Evolutionary conservation across 106 monocot genomes (phyloP).

Genomic region (Alisma plantagoaquatica): DNA sequence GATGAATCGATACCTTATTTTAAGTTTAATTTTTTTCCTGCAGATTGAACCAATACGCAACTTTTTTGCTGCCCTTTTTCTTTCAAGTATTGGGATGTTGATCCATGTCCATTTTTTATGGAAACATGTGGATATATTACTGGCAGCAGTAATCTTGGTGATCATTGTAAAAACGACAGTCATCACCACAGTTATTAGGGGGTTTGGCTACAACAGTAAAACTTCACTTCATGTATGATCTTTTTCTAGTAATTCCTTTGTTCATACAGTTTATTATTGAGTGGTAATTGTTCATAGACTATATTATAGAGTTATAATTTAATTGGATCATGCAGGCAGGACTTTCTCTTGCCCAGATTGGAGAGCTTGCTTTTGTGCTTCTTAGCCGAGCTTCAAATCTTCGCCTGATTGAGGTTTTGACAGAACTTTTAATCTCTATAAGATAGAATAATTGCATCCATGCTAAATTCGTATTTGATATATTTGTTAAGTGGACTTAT

Average conservation of each 20-base stretch:
- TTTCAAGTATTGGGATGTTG: constrained; percentile 88
- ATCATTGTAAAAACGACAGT: constrained; percentile 64
- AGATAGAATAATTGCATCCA: no score
- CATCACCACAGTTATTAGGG: constrained; percentile 48
- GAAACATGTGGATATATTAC: constrained; percentile 83
- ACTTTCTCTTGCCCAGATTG: constrained; percentile 86
- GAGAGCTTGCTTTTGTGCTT: constrained; percentile 93
- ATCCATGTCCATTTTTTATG: constrained; percentile 92
- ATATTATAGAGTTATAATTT: background rate
- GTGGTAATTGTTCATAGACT: background rate
- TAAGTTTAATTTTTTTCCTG: constrained; percentile 8
- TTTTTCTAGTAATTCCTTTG: no score
- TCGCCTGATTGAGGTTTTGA: constrained; percentile 48
- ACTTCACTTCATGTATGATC: constrained; percentile 73
- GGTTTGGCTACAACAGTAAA: constrained; percentile 72
- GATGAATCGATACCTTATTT: no score
- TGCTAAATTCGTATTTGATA: no score
- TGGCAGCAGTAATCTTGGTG: constrained; percentile 78
- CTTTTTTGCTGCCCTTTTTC: constrained; percentile 88
- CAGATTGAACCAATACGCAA: constrained; percentile 93
- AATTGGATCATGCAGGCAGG: constrained; percentile 44
- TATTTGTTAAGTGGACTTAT: no score
- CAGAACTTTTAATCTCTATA: no score
- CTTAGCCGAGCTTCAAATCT: no score
- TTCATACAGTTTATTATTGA: background rate